These are phyloP conservation scores for Trichoderma sp. DNA, from an alignment of 2,329 filamentous ascomycete species.

Conservation along the genomic window DNA sequence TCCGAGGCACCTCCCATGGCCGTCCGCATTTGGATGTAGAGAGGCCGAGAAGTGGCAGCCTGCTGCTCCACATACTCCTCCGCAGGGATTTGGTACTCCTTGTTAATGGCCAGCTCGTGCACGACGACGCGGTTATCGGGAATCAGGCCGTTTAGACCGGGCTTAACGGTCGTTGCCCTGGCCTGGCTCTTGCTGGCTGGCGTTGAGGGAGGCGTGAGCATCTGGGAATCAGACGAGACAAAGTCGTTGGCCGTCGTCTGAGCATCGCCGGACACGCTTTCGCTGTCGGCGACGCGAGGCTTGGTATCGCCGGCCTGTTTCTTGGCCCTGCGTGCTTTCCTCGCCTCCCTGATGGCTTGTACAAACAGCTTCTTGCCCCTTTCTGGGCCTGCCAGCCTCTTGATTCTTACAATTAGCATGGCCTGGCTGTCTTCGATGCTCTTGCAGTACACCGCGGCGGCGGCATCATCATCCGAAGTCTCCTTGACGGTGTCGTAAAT, in stretches of 20 bases:
- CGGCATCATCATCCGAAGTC: constrained; percentile 68
- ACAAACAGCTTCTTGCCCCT: constrained; percentile 70
- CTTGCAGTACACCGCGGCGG: constrained; percentile 72
- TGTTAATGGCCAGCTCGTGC: constrained; percentile 77
- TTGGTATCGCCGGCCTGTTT: constrained; percentile 68
- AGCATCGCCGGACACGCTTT: constrained; percentile 40
- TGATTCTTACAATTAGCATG: constrained; percentile 75
- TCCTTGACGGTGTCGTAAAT: constrained; percentile 83
- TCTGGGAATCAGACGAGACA: constrained; percentile 46
- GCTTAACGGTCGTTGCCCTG: constrained; percentile 37
- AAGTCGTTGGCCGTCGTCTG: constrained; percentile 39
- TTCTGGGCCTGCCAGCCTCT: constrained; percentile 70
- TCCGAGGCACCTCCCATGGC: constrained; percentile 65
- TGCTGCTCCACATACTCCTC: constrained; percentile 59
- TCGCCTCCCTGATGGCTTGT: constrained; percentile 70
- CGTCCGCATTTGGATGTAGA: constrained; percentile 58
- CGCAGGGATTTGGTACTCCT: constrained; percentile 69
- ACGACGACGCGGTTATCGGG: constrained; percentile 73
- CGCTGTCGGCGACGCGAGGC: constrained; percentile 62
- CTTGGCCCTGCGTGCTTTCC: constrained; percentile 62
- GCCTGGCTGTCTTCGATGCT: constrained; percentile 80
- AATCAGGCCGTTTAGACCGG: constrained; percentile 53
- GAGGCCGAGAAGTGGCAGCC: constrained; percentile 45
- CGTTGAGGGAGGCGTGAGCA: constrained; percentile 54
- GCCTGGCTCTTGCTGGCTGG: constrained; percentile 42